Evolutionary conservation across 352 stramenopile species (phyloP), one percentile per base, ranked within the genome.

Genomic region (Globisporangium middletonii): DNA sequence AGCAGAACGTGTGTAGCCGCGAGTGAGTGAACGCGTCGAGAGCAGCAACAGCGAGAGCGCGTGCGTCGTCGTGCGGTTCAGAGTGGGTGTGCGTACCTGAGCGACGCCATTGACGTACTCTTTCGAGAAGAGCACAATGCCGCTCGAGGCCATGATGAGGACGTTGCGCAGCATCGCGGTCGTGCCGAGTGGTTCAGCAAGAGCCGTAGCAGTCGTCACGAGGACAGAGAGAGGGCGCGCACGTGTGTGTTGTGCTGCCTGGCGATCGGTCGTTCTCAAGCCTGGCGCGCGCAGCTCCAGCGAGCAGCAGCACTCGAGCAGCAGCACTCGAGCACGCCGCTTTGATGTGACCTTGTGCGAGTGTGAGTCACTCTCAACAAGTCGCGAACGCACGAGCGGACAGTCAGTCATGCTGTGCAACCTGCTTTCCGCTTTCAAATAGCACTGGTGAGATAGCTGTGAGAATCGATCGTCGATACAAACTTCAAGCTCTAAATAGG

Each of bases 41-140:
- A 46, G 23, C 16, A 47, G 23, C 23, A 23, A 50, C 15, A 26
- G 6, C 33, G 33, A 38, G 33, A 38, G 33, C 3, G 7, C 7
- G 7, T 8, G 33, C 33, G 7, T n/a, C n/a, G n/a, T n/a, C n/a
- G n/a, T n/a, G n/a, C n/a, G n/a, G n/a, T n/a, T n/a, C n/a, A n/a
- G n/a, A 13, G 33, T 19, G 13, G 26, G 11, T 37, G 16, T 55
- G 28, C 16, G 4, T 73, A 93, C 82, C 79, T 95, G 84, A 2
- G 82, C 78, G 26, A 97, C 73, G 27, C 83, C 72, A 57, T 96
- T 95, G 41, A 79, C 82, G 66, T 95, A 97, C 61, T 96, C 88
- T 59, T 96, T 95, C 50, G 83, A 96, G 73, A 97, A 97, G 55
- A 97, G 83, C 58, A 97, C 83, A 69, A 97, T 92, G 64, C 90